Evolutionary conservation across 495 filamentous ascomycete species (phyloP).

Genomic region (Hypoxylon crocopeplum): DNA sequence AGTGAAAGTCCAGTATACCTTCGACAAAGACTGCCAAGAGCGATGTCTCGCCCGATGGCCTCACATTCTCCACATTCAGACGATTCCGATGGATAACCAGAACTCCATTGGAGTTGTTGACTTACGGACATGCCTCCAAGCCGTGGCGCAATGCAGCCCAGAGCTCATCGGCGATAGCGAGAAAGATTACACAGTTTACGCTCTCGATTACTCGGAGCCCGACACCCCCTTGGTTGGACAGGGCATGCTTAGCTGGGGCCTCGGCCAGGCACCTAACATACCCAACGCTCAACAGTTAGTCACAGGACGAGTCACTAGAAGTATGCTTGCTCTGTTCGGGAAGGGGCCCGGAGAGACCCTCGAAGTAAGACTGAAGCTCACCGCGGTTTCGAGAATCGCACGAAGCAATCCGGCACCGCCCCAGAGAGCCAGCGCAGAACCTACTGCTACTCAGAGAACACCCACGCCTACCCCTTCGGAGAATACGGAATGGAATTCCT

Average conservation of each 20-base stretch:
- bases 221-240: slow-evolving; percentile 93
- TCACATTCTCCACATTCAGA: slow-evolving; percentile 78
- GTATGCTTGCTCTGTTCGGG: slow-evolving; percentile 80
- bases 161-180: slow-evolving; percentile 84
- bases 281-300: slow-evolving; percentile 73
- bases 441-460: slow-evolving; percentile 21
- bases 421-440: slow-evolving; percentile 44
- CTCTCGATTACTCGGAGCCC: slow-evolving; percentile 94
- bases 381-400: slow-evolving; percentile 76
- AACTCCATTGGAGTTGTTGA: slow-evolving; percentile 84
- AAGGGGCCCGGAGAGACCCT: slow-evolving; percentile 87
- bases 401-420: slow-evolving; percentile 69
- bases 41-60: slow-evolving; percentile 93
- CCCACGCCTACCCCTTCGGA: slow-evolving; percentile 40
- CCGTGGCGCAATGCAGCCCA: slow-evolving; percentile 77
- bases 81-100: slow-evolving; percentile 76
- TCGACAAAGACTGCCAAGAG: slow-evolving; percentile 86
- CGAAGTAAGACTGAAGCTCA: slow-evolving; percentile 90
- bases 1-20: slow-evolving; percentile 98
- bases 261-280: slow-evolving; percentile 63
- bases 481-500: slow-evolving; percentile 58
- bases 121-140: slow-evolving; percentile 87
- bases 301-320: slow-evolving; percentile 89
- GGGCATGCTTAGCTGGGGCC: slow-evolving; percentile 89
- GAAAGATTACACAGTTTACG: slow-evolving; percentile 94